phyloP scores from a whole-genome alignment of 1,139 yeast species.

The Geotrichum bryndzae region DNA sequence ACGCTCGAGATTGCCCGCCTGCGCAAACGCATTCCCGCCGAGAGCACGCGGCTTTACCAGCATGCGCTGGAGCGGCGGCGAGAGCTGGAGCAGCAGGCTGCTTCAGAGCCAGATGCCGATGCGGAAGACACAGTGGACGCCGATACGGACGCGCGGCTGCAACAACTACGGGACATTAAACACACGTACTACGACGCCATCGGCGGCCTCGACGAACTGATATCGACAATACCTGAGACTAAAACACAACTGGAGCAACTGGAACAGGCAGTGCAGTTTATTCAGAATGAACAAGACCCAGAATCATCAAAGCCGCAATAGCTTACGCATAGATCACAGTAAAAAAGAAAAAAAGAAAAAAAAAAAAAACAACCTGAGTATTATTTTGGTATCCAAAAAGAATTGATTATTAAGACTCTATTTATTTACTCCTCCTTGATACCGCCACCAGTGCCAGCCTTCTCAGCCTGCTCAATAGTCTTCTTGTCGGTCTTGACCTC shows the following conservation, averaged over 20 bases:
- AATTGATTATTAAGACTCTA: background rate
- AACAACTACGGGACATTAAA: slow-evolving; percentile 6
- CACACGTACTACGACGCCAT: slow-evolving; percentile 9
- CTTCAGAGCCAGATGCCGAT: background rate
- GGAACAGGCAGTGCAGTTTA: slow-evolving; percentile 19
- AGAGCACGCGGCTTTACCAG: slow-evolving; percentile 23
- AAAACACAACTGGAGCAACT: slow-evolving; percentile 21
- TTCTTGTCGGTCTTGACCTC: slow-evolving; percentile 73
- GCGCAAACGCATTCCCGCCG: slow-evolving; percentile 44
- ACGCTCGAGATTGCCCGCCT: slow-evolving; percentile 46
- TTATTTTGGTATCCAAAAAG: background rate
- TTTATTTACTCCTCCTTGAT: slow-evolving; percentile 69
- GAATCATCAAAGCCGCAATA: background rate
- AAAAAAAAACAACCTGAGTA: background rate
- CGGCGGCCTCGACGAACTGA: slow-evolving; percentile 13
- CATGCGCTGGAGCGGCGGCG: slow-evolving; percentile 17
- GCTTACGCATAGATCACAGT: background rate
- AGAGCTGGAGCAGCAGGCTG: slow-evolving; percentile 14
- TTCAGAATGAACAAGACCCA: slow-evolving; percentile 3
- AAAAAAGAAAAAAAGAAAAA: background rate
- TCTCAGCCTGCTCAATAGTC: slow-evolving; percentile 78
- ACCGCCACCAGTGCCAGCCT: slow-evolving; percentile 75
- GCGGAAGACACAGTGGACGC: slow-evolving; percentile 4
- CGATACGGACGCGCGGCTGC: slow-evolving; percentile 17
- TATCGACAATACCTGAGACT: slow-evolving; percentile 21